A percentile compares a stretch with the other conserved stretches of the same genome.
Conservation (phyloP, 768 basidiomycete species). For the Mycena alexandri region DNA sequence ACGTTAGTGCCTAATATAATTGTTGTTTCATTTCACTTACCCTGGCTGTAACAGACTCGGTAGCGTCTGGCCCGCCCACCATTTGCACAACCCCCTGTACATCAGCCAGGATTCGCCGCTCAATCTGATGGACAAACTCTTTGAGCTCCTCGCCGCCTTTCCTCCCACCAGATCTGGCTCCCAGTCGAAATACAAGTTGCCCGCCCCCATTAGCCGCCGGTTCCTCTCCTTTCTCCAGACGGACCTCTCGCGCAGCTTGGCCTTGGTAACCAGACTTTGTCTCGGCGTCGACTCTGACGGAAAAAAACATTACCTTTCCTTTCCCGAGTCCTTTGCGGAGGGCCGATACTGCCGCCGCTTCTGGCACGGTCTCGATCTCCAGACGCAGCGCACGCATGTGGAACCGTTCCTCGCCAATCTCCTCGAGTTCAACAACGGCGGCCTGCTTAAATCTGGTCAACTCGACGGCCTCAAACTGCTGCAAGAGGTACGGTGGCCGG, state of each 20-base stretch:
- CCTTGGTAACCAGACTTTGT: conserved; percentile 29
- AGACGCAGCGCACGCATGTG: conserved; percentile 30
- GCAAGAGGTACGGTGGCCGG: conserved; percentile 30
- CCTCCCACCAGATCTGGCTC: conserved; percentile 19
- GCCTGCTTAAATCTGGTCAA: conserved; percentile 34
- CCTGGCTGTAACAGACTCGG: conserved; percentile 19
- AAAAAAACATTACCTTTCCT: conserved; percentile 22
- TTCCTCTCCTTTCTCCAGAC: conserved; percentile 28
- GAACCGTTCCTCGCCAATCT: conserved; percentile 36
- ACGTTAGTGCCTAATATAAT: conserved; percentile 33
- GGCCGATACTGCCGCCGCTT: conserved; percentile 15
- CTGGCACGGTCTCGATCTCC: conserved; percentile 35
- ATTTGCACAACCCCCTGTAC: conserved; percentile 30
- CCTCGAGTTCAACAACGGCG: conserved; percentile 28
- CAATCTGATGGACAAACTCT: conserved; percentile 36
- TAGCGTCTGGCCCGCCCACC: conserved; percentile 29
- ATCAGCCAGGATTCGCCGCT: conserved; percentile 24
- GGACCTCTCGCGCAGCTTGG: conserved; percentile 31
- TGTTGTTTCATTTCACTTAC: too few species aligned
- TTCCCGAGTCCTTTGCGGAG: conserved; percentile 14
- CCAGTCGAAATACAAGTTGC: conserved; percentile 16
- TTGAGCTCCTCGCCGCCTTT: conserved; percentile 31
- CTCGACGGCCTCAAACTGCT: conserved; percentile 25
- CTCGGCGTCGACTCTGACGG: conserved; percentile 20
- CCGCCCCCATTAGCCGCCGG: conserved; percentile 23